These are phyloP conservation scores for Nepenthes gracilis DNA, from an alignment of 148 eudicot genomes.

Conservation along the genomic window DNA sequence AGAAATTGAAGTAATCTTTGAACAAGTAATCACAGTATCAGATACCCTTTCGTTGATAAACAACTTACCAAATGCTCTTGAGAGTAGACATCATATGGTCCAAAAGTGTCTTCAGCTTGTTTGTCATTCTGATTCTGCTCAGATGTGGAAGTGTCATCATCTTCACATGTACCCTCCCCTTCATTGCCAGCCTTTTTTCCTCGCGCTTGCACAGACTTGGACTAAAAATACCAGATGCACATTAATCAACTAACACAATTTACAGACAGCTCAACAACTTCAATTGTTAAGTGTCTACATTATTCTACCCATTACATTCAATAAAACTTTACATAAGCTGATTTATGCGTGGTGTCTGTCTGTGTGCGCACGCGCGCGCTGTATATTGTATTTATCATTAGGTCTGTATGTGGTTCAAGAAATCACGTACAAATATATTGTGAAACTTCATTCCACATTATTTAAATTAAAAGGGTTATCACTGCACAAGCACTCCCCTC, in stretches of 20 bases:
- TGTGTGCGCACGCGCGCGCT: too few relatives aligned
- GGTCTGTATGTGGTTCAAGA: too few relatives aligned
- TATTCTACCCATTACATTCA: too few relatives aligned
- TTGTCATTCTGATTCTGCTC: slow-evolving; percentile 49
- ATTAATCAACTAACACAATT: neutral
- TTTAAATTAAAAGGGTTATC: too few relatives aligned
- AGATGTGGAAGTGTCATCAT: slow-evolving; percentile 44
- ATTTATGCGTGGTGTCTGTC: too few relatives aligned
- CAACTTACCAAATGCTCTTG: slow-evolving; percentile 44
- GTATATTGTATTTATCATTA: too few relatives aligned
- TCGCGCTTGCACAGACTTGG: slow-evolving; percentile 45
- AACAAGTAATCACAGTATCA: too few relatives aligned
- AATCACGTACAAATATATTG: too few relatives aligned
- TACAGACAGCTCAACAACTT: neutral
- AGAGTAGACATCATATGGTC: slow-evolving; percentile 29
- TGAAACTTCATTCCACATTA: too few relatives aligned
- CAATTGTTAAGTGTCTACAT: neutral
- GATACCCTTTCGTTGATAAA: neutral
- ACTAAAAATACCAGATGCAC: slow-evolving; percentile 15
- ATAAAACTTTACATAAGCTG: too few relatives aligned
- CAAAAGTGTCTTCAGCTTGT: slow-evolving; percentile 35
- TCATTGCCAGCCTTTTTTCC: slow-evolving; percentile 59
- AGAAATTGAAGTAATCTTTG: too few relatives aligned
- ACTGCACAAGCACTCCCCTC: too few relatives aligned
- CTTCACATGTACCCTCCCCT: slow-evolving; percentile 41